Base-by-base conservation (phyloP, 2,329 filamentous ascomycete genomes). In the Alternaria panax region DNA sequence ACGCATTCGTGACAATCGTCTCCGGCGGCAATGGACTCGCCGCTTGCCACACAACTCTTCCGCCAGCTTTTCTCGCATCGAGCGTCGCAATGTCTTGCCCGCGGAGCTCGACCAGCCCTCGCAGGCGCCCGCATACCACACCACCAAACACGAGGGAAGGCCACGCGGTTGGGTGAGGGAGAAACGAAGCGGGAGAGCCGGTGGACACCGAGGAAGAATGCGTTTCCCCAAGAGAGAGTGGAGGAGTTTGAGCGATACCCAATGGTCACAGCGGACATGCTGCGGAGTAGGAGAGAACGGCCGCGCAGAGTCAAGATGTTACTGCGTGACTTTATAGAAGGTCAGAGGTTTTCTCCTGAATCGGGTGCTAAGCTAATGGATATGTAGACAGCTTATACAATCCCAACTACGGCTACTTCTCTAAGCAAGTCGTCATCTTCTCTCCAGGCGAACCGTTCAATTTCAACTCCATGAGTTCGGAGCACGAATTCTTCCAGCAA, bases 351-450 rank as follows among this genome's bases (percentile, higher is more conserved):
- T n/a, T 14, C 27, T 32, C 12, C 27, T 14, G 4, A 5, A 22
- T 20, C 18, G 30, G 40, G 5, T 40, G 11, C 8, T 14, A 20
- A 46, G n/a, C 52, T 59, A n/a, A 59, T 12, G 2, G 25, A 11
- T 28, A 2, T 22, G 11, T 1, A 59, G 93, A 97, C 81, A 95
- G 92, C 75, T 82, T 97, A 14, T 98, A 98, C 77, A 97, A 98
- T 75, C 93, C 93, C 0, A 85, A 92, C 68, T 98, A 97, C 75
- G 93, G 94, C 68, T 97, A 97, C 82, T 97, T 97, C 79, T 93
- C 93, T 54, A 97, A 96, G 73, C 92, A 97, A 76, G 94, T 92
- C 71, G 93, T 96, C 75, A 97, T 99, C 79, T 99, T 99, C 82
- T 92, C 88, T 32, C 92, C 94, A 11, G 93, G 93, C 57, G 89